phyloP scores from a whole-genome alignment of 257 asterid genomes.

The Gynochthodes officinalis region DNA sequence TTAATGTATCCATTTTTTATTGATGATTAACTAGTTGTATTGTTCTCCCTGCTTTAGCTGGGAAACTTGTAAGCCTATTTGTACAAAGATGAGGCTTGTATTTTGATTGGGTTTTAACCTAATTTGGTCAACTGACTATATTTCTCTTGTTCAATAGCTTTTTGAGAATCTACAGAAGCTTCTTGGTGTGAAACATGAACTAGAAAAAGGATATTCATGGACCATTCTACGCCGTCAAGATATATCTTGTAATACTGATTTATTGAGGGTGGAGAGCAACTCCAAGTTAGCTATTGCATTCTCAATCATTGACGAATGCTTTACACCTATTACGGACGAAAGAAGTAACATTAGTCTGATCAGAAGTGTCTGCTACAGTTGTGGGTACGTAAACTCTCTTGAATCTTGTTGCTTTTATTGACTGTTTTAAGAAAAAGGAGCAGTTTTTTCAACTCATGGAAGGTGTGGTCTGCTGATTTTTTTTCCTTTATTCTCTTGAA shows the following conservation, averaged over 20 bases:
- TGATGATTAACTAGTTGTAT: not conserved
- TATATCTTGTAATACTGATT: conserved; percentile 31
- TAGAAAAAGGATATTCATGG: conserved; percentile 73
- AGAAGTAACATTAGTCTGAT: conserved; percentile 32
- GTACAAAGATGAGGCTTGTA: not conserved
- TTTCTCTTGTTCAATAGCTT: conserved; percentile 46
- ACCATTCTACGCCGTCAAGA: conserved; percentile 58
- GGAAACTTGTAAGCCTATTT: not conserved
- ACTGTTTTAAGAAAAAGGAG: not conserved
- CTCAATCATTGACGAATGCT: conserved; percentile 38
- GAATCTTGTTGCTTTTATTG: not conserved
- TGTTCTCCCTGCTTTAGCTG: not conserved
- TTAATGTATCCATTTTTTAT: not conserved
- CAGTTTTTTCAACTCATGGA: not conserved
- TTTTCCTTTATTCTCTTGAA: not conserved
- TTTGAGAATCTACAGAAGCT: conserved; percentile 58
- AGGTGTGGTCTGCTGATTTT: not conserved
- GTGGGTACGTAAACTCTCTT: conserved; percentile 29
- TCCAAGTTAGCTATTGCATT: conserved; percentile 33
- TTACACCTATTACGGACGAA: conserved; percentile 29
- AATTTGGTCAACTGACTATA: conserved; percentile 17
- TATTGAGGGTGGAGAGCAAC: conserved; percentile 27
- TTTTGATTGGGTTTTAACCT: not conserved
- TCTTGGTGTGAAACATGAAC: conserved; percentile 67
- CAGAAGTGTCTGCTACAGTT: conserved; percentile 31